Evolutionary conservation across 2,329 filamentous ascomycete genomes (phyloP).

Genomic region (Fusarium drepaniforme): DNA sequence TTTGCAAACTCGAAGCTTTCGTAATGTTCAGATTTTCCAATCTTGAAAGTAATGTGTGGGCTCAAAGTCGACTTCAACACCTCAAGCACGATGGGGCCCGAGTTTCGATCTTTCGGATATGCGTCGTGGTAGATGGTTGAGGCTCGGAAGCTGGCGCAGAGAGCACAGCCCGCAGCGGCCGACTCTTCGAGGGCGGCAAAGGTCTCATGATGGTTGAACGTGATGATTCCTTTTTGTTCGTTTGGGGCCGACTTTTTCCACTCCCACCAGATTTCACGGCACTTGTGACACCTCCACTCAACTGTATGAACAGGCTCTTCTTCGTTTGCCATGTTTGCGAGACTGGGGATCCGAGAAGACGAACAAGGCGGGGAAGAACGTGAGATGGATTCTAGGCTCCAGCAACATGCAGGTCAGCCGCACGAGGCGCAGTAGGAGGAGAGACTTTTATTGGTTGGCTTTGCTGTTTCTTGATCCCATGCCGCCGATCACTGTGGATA

Average conservation of each 20-base stretch:
- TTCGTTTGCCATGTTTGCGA: neutral
- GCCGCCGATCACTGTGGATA: neutral
- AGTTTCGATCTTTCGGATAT: neutral
- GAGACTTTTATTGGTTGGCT: neutral
- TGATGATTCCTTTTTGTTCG: neutral
- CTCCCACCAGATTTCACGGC: neutral
- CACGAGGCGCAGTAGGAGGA: neutral
- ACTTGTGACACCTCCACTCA: neutral
- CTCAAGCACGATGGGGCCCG: neutral
- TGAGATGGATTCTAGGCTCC: neutral
- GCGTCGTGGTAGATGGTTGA: neutral
- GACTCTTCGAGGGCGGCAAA: neutral
- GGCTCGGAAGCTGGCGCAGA: neutral
- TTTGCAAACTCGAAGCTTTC: neutral
- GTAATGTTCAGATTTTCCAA: neutral
- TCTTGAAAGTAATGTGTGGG: neutral
- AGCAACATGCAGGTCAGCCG: neutral
- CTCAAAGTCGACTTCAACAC: neutral
- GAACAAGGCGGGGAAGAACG: neutral
- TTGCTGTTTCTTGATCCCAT: neutral
- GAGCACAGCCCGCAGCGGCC: neutral
- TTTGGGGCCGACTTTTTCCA: neutral
- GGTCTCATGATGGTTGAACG: neutral
- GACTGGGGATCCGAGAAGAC: neutral
- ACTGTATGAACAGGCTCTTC: neutral